Percentiles rank a stretch among this genome's conserved stretches.
Evolutionary conservation across 768 basidiomycete species (phyloP).

Genomic region (Thelephora aurantiotincta): DNA sequence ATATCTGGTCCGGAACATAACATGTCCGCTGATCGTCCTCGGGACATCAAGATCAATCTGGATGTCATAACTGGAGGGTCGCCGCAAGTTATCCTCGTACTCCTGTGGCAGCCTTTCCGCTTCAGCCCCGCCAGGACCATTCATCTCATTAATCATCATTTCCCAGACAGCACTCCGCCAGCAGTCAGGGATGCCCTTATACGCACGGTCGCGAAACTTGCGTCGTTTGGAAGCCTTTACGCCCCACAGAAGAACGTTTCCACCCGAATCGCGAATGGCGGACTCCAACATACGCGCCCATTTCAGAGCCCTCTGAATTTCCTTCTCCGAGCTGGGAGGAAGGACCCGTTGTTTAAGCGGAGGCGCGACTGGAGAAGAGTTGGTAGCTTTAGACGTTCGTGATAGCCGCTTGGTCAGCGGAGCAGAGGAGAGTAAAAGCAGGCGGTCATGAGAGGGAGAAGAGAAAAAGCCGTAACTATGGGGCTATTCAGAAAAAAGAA

Average conservation of each 20-base stretch:
- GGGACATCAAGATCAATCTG: slow-evolving; percentile 98
- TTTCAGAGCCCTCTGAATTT: slow-evolving; percentile 68
- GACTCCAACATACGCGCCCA: slow-evolving; percentile 89
- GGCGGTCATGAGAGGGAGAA: slow-evolving; percentile 68
- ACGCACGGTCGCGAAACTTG: slow-evolving; percentile 64
- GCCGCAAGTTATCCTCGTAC: slow-evolving; percentile 55
- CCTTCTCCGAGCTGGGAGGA: slow-evolving; percentile 34
- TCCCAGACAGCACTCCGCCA: slow-evolving; percentile 95
- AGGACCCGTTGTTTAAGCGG: slow-evolving; percentile 29
- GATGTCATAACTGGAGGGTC: slow-evolving; percentile 80
- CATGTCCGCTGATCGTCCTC: slow-evolving; percentile 86
- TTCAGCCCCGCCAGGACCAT: slow-evolving; percentile 31
- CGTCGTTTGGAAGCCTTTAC: slow-evolving; percentile 48
- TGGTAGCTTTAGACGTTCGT: slow-evolving; percentile 17
- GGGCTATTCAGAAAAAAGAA: slow-evolving; percentile 1
- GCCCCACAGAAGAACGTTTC: slow-evolving; percentile 63
- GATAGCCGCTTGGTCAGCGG: slow-evolving; percentile 49
- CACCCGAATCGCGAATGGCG: slow-evolving; percentile 53
- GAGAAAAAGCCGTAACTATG: slow-evolving; percentile 86
- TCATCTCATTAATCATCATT: slow-evolving; percentile 47
- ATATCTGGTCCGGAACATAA: slow-evolving; percentile 91
- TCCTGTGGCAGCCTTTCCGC: slow-evolving; percentile 28
- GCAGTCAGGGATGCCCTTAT: slow-evolving; percentile 94
- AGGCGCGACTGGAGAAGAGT: slow-evolving; percentile 30
- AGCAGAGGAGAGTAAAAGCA: slow-evolving; percentile 52